These are phyloP conservation scores for Grigorovia transvaalensis DNA, from an alignment of 805 yeast species.

Conservation along the genomic window DNA sequence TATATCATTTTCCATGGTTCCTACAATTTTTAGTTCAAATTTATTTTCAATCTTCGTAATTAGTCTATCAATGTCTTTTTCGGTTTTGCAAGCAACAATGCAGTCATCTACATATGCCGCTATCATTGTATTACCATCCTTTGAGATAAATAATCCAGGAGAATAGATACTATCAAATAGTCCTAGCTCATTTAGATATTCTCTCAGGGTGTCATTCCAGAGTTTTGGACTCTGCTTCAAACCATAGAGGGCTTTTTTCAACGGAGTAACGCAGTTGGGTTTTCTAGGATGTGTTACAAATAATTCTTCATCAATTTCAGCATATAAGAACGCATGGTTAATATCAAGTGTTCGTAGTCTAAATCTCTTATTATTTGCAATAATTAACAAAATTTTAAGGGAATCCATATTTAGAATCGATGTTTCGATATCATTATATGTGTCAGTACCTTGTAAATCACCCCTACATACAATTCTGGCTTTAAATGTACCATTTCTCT, in stretches of 20 bases:
- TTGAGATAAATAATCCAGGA: conserved; percentile 5
- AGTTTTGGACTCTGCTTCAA: conserved; percentile 1
- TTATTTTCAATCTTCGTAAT: neutral
- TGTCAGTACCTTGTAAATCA: conserved; percentile 2
- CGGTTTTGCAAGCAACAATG: conserved; percentile 4
- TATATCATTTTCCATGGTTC: conserved; percentile 1
- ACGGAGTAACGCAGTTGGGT: neutral
- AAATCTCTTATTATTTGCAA: neutral
- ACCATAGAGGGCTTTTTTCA: conserved; percentile 5
- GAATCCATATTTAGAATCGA: neutral
- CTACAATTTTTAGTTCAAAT: conserved; percentile 5
- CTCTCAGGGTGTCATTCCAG: conserved; percentile 3
- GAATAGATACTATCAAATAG: conserved; percentile 5
- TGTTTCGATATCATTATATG: conserved; percentile 1
- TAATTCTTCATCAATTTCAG: neutral
- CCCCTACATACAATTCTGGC: conserved; percentile 7
- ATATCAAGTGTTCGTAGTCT: neutral
- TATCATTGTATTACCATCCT: conserved; percentile 1
- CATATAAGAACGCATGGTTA: conserved; percentile 4
- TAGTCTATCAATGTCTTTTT: neutral
- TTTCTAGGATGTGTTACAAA: conserved; percentile 1
- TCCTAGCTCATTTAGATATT: neutral
- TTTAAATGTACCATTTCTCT: conserved; percentile 4
- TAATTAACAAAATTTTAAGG: conserved; percentile 1
- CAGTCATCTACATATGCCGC: conserved; percentile 9